phyloP scores from a whole-genome alignment of 78 protist genomes.

The Trichosphaerium sp. region DNA sequence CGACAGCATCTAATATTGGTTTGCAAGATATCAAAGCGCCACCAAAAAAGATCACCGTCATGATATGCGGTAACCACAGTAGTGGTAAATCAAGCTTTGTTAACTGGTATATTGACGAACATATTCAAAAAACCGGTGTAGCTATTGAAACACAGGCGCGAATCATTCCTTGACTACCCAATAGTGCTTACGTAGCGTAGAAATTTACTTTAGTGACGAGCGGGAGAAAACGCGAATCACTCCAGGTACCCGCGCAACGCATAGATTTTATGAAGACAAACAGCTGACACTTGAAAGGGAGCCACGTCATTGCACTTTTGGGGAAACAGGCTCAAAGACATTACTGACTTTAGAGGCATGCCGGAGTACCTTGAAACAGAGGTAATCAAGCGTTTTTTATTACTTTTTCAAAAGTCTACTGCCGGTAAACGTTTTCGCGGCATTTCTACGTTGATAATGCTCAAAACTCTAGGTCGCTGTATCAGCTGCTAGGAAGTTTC shows the following conservation, averaged over 20 bases:
- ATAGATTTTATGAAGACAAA: too few species aligned
- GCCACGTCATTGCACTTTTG: too few species aligned
- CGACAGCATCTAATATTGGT: too few species aligned
- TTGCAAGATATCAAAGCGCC: too few species aligned
- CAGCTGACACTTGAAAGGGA: too few species aligned
- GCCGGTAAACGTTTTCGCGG: neutral
- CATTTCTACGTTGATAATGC: neutral
- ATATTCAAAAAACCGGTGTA: slow-evolving; percentile 24
- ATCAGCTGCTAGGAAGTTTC: slow-evolving; percentile 2
- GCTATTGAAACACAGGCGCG: slow-evolving; percentile 44
- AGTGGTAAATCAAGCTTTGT: slow-evolving; percentile 37
- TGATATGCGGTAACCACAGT: slow-evolving; percentile 38
- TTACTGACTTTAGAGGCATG: neutral
- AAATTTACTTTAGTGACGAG: slow-evolving; percentile 6
- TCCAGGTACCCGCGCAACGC: too few species aligned
- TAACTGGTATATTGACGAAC: slow-evolving; percentile 29
- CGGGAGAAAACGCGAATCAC: slow-evolving; percentile 1
- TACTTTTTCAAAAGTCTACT: neutral
- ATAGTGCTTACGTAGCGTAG: too few species aligned
- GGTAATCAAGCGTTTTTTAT: neutral
- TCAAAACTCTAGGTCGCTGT: neutral
- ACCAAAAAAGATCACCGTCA: slow-evolving; percentile 11
- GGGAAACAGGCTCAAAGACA: too few species aligned
- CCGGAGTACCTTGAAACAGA: neutral
- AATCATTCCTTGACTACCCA: too few species aligned